Evolutionary conservation across 2,329 filamentous ascomycete species (phyloP), one percentile per base, ranked within the genome.

Genomic region (Exophiala spinifera): DNA sequence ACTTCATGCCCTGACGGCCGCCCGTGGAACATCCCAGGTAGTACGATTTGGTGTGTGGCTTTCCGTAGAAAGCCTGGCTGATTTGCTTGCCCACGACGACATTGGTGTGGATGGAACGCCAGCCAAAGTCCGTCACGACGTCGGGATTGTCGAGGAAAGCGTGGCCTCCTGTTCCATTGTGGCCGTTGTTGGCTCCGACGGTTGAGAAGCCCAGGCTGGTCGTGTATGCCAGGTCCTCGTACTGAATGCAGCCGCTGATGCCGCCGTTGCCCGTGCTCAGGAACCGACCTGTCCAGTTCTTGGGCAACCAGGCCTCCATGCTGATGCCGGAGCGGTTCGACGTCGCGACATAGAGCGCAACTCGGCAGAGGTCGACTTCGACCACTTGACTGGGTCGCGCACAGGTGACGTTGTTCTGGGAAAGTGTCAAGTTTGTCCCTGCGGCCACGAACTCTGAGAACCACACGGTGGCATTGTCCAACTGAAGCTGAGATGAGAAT

Each of bases 191-290:
- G 1, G 77, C 72, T 1, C 75, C 76, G 23, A 79, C 71, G 0
- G 70, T 67, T 1, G 75, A 70, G 49, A 79, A 79, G 0, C 75
- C 75, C 14, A 72, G 65, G 0, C 66, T 60, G 5, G 70, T 64
- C 1, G 72, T 70, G 42, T 79, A 79, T 1, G 68, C 74, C 25
- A 72, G 64, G 56, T 73, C 75, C 54, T 72, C 66, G 55, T 79
- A 74, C 61, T 74, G 71, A 23, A 74, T 71, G 73, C 78, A 79
- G 11, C 76, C 76, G 34, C 71, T 72, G 11, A 77, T 63, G 2
- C 77, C 77, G 0, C 76, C 76, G 47, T 79, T 79, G 0, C 77
- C 77, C 0, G 75, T 77, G 19, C 72, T 74, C 39, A 79, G 46
- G 43, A 77, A 78, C 2, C 74, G 71, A 0, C 70, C 75, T 1